Evolutionary conservation across 2,329 filamentous ascomycete genomes (phyloP).

Genomic region (Colletotrichum sp.): DNA sequence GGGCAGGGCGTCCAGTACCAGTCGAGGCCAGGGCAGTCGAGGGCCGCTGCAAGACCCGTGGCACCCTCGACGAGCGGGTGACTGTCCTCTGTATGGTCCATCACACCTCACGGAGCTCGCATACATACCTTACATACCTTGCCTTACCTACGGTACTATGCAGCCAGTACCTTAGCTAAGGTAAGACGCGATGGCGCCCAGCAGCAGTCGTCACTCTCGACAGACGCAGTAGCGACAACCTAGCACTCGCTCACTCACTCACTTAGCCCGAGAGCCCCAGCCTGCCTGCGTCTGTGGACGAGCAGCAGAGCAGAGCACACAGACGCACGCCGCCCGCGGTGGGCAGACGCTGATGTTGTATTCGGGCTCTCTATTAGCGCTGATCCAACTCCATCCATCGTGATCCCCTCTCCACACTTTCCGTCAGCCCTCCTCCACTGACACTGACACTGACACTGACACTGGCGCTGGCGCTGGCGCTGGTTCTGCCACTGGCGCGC

Average conservation of each 20-base stretch:
- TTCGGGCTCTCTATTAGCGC: not conserved
- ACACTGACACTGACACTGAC: not conserved
- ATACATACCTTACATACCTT: too few relatives aligned
- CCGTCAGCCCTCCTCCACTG: not conserved
- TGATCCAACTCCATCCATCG: slow-evolving; percentile 4
- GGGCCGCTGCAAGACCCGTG: not conserved
- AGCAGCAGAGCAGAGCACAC: not conserved
- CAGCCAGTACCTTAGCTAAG: not conserved
- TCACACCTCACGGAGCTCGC: not conserved
- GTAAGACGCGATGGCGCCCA: not conserved
- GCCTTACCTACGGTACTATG: too few relatives aligned
- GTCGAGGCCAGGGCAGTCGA: not conserved
- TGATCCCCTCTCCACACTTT: not conserved
- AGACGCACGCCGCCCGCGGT: not conserved
- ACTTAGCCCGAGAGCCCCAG: not conserved
- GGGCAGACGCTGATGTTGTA: not conserved
- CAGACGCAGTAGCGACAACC: not conserved
- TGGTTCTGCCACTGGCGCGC: not conserved
- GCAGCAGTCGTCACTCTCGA: not conserved
- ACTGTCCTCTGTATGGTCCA: not conserved
- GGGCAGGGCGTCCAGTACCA: too few relatives aligned
- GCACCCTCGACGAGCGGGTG: not conserved
- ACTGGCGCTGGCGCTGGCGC: not conserved
- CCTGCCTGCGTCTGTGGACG: not conserved
- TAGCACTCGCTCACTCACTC: not conserved